Conservation (phyloP, 1,139 yeast genomes). For the Suhomyces yuchorum region DNA sequence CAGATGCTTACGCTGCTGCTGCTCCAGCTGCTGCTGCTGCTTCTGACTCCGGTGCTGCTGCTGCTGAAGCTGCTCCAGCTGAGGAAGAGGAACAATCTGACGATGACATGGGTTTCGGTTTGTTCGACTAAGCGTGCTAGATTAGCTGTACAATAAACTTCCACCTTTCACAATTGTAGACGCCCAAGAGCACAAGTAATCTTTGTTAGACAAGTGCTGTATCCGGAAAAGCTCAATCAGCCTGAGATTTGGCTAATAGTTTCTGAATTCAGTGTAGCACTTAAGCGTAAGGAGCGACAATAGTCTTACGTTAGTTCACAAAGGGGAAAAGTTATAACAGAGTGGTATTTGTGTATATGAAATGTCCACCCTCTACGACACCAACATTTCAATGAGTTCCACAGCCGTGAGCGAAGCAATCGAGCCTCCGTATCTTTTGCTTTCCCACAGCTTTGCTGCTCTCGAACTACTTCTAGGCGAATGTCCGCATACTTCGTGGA, state of each 20-base stretch:
- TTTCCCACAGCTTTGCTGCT: slow-evolving; percentile 12
- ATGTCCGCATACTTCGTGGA: slow-evolving; percentile 5
- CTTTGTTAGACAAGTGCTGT: too few species aligned
- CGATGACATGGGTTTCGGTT: slow-evolving; percentile 99
- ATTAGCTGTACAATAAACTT: slow-evolving; percentile 8
- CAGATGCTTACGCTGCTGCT: slow-evolving; percentile 97
- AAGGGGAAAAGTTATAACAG: neutral
- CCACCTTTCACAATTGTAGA: slow-evolving; percentile 1
- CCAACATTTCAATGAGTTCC: neutral
- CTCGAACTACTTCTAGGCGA: slow-evolving; percentile 10
- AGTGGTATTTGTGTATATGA: slow-evolving; percentile 4
- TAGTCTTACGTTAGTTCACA: neutral
- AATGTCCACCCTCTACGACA: slow-evolving; percentile 2
- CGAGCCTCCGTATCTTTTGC: neutral
- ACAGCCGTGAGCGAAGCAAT: neutral
- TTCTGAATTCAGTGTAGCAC: too few species aligned
- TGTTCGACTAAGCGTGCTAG: slow-evolving; percentile 76
- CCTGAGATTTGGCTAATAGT: too few species aligned
- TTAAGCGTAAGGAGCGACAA: too few species aligned
- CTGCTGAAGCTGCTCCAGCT: slow-evolving; percentile 68
- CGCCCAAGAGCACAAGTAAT: too few species aligned
- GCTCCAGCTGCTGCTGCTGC: slow-evolving; percentile 96
- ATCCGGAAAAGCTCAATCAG: too few species aligned
- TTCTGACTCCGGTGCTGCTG: slow-evolving; percentile 69
- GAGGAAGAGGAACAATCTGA: slow-evolving; percentile 77